phyloP scores from a whole-genome alignment of 768 basidiomycete genomes.

The Mycena galericulata region DNA sequence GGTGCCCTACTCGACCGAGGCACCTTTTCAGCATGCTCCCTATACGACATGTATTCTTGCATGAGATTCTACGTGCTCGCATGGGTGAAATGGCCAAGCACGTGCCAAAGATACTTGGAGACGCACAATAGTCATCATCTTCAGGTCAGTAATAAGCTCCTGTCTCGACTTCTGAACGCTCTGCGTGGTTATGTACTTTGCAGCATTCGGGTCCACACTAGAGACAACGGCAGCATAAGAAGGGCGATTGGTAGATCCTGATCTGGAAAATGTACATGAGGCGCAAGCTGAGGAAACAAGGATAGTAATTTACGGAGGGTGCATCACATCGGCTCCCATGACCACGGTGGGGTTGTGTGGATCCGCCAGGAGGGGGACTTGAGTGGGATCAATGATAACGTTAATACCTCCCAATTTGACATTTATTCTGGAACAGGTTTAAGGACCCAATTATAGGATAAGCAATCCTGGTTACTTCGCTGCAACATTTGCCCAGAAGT shows the following conservation, averaged over 20 bases:
- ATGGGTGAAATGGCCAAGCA: too few species aligned
- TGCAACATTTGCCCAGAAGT: slow-evolving; percentile 86
- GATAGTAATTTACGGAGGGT: slow-evolving; percentile 16
- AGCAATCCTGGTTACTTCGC: slow-evolving; percentile 74
- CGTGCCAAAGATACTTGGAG: slow-evolving; percentile 55
- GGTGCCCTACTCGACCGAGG: slow-evolving; percentile 57
- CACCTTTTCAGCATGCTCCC: slow-evolving; percentile 62
- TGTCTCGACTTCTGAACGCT: slow-evolving; percentile 69
- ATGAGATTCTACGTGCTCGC: slow-evolving; percentile 68
- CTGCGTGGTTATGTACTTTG: slow-evolving; percentile 78
- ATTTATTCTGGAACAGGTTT: slow-evolving; percentile 71
- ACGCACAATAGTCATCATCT: slow-evolving; percentile 68
- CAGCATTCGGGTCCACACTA: slow-evolving; percentile 79
- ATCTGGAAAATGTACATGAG: slow-evolving; percentile 79
- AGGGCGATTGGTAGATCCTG: slow-evolving; percentile 78
- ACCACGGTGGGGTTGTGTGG: slow-evolving; percentile 82
- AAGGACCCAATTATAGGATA: too few species aligned
- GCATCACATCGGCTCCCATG: slow-evolving; percentile 66
- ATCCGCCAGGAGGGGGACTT: slow-evolving; percentile 73
- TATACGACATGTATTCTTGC: slow-evolving; percentile 68
- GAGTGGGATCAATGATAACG: slow-evolving; percentile 75
- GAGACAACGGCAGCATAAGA: slow-evolving; percentile 86
- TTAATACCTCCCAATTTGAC: slow-evolving; percentile 90
- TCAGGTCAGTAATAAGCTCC: slow-evolving; percentile 85
- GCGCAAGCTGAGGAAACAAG: background rate